These are phyloP conservation scores for Pseudoturritis turrita DNA, from an alignment of 345 rosid genomes.

Conservation along the genomic window DNA sequence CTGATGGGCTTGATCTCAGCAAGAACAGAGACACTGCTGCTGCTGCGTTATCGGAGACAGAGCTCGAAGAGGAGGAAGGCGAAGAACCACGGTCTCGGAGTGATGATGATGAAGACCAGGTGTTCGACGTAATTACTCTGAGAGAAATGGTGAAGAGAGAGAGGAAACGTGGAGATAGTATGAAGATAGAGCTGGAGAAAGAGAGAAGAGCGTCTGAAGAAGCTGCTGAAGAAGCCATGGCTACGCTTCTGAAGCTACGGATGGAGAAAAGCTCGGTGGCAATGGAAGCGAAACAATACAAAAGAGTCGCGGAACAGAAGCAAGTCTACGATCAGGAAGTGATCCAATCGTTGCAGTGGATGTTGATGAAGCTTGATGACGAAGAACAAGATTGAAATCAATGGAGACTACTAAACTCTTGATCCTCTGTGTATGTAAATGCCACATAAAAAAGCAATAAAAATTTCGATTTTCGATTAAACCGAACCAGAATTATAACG, in stretches of 20 bases:
- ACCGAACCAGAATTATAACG: background rate
- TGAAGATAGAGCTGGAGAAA: constrained; percentile 56
- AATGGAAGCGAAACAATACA: constrained; percentile 58
- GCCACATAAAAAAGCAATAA: background rate
- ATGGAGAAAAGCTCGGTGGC: constrained; percentile 54
- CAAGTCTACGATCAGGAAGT: constrained; percentile 48
- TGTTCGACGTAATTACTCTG: constrained; percentile 44
- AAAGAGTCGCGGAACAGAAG: constrained; percentile 54
- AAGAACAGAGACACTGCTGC: constrained; percentile 7
- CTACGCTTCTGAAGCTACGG: constrained; percentile 76
- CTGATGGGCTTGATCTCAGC: constrained; percentile 4
- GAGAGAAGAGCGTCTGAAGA: constrained; percentile 73
- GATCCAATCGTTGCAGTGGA: constrained; percentile 60
- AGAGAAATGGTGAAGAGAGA: constrained; percentile 60
- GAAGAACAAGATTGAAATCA: constrained; percentile 1
- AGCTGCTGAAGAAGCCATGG: constrained; percentile 78
- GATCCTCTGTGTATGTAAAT: background rate
- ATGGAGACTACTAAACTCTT: background rate
- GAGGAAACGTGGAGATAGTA: constrained; percentile 40
- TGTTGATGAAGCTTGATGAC: constrained; percentile 42
- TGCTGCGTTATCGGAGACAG: constrained; percentile 2
- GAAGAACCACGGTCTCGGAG: constrained; percentile 29
- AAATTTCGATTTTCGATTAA: background rate
- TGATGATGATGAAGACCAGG: constrained; percentile 59
- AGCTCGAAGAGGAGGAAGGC: constrained; percentile 5